Conservation (phyloP, 306 rosid species). For the Parietaria judaica region DNA sequence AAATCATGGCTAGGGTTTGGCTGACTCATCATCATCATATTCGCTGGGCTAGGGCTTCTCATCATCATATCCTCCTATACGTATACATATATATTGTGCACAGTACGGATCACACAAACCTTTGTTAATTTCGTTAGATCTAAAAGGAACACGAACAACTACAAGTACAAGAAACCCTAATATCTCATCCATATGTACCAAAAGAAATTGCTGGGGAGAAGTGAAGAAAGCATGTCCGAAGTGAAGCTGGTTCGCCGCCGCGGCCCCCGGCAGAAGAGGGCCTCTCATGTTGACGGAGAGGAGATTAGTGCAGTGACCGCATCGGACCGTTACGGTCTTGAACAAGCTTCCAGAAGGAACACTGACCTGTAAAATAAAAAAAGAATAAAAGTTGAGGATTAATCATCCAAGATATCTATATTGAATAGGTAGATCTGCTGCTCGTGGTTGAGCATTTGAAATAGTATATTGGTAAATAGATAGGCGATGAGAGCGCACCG, state of each 20-base stretch:
- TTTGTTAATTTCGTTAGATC: background rate
- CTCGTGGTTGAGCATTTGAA: background rate
- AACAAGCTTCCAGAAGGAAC: constrained; percentile 81
- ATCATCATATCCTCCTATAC: constrained; percentile 64
- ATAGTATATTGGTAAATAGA: background rate
- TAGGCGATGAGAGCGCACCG: constrained; percentile 27
- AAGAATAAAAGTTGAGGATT: background rate
- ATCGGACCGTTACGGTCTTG: constrained; percentile 89
- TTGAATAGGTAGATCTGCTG: background rate
- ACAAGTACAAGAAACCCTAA: background rate
- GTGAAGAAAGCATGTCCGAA: constrained; percentile 50
- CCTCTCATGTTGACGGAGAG: constrained; percentile 78
- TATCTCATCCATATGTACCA: constrained; percentile 36
- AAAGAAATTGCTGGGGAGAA: constrained; percentile 50
- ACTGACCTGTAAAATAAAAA: constrained; percentile 49
- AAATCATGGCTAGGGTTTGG: constrained; percentile 45
- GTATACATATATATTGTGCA: background rate
- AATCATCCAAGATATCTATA: background rate
- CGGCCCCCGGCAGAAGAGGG: constrained; percentile 43
- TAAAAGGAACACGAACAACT: background rate
- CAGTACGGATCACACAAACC: background rate
- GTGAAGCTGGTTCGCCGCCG: constrained; percentile 57
- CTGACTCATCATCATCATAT: constrained; percentile 49
- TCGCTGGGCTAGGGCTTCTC: constrained; percentile 57
- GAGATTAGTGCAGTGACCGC: constrained; percentile 96